phyloP scores from a whole-genome alignment of 345 rosid species.

The Lepidium didymum region DNA sequence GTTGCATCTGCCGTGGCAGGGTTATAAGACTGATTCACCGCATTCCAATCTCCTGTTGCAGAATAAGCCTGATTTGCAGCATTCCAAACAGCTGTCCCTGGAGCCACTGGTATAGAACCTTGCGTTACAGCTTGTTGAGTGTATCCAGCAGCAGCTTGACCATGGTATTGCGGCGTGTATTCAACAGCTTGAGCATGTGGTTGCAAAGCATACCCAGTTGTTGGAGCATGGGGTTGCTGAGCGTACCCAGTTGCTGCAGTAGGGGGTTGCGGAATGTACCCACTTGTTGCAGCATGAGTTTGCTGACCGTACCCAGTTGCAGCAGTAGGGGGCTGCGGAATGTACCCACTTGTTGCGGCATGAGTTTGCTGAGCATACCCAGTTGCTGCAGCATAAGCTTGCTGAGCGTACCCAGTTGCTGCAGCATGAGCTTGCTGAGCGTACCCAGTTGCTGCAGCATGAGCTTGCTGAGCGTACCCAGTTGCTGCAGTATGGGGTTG shows the following conservation, averaged over 20 bases:
- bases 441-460: neutral
- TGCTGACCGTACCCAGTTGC: neutral
- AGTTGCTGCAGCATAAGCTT: neutral
- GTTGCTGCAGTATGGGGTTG: neutral
- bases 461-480: neutral
- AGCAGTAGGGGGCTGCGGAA: neutral
- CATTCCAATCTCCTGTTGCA: constrained; percentile 21
- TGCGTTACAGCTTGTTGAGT: constrained; percentile 14
- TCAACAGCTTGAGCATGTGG: constrained; percentile 6
- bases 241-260: neutral
- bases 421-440: neutral
- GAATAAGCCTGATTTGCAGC: constrained; percentile 24
- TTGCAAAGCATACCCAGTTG: neutral
- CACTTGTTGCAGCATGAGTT: neutral
- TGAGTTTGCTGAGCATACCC: neutral
- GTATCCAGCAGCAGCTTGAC: constrained; percentile 17
- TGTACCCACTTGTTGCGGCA: neutral
- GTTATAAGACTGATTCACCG: constrained; percentile 17
- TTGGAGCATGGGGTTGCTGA: neutral
- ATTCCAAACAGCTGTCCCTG: constrained; percentile 10
- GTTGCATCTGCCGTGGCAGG: constrained; percentile 15
- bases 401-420: neutral
- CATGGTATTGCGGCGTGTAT: neutral
- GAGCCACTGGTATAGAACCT: constrained; percentile 9
- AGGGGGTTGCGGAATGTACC: neutral